Conservation (phyloP, 257 asterid genomes). For the Fraxinus quadrangulata region DNA sequence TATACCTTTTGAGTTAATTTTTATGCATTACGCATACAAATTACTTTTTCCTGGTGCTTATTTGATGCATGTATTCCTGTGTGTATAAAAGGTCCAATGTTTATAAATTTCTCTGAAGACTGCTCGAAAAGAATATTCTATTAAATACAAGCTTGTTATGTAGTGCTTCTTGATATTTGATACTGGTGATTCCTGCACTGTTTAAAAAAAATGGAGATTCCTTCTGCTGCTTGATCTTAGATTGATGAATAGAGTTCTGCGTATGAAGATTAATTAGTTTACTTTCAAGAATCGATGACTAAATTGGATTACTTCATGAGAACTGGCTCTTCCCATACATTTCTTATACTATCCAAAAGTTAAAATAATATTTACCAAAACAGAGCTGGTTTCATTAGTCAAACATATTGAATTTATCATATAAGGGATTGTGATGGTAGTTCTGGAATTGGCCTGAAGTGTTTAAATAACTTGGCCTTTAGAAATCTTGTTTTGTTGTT, state of each 20-base stretch:
- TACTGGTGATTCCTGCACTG: neutral
- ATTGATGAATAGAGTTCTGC: slow-evolving; percentile 5
- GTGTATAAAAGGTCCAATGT: slow-evolving; percentile 1
- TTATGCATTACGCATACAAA: slow-evolving; percentile 6
- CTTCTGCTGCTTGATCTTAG: neutral
- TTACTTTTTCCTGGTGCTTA: neutral
- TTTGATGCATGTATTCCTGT: neutral
- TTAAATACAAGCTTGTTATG: neutral
- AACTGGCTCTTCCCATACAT: neutral
- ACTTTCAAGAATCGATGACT: slow-evolving; percentile 14
- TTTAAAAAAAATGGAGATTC: slow-evolving; percentile 2
- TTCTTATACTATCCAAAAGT: neutral
- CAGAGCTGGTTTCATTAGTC: slow-evolving; percentile 4
- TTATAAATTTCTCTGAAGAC: neutral
- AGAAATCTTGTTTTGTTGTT: neutral
- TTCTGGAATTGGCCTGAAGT: slow-evolving; percentile 4
- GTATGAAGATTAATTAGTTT: neutral
- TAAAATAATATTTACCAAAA: neutral
- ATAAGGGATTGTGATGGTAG: slow-evolving; percentile 12
- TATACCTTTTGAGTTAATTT: slow-evolving; percentile 9
- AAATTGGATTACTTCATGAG: slow-evolving; percentile 8
- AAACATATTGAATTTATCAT: slow-evolving; percentile 2
- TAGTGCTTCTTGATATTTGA: slow-evolving; percentile 6
- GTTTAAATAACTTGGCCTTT: slow-evolving; percentile 4
- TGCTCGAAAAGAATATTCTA: neutral